Evolutionary conservation across 768 basidiomycete species (phyloP).

Genomic region (Termitomyces sp.): DNA sequence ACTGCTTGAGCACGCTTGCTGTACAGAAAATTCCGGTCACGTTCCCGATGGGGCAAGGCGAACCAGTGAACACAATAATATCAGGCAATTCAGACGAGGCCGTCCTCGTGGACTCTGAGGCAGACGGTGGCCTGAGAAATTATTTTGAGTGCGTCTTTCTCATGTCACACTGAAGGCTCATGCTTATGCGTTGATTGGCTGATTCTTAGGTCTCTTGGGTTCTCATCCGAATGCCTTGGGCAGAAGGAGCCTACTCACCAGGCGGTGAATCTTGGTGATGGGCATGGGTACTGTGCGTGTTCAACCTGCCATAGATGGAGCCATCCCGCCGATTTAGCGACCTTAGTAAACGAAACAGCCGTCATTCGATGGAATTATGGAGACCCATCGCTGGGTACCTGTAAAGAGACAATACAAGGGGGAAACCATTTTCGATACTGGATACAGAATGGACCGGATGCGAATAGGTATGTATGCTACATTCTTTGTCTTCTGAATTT

Average conservation of each 20-base stretch:
- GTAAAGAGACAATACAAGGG: conserved; percentile 79
- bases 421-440: conserved; percentile 90
- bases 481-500: not conserved
- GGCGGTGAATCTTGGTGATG: conserved; percentile 78
- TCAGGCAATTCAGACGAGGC: conserved; percentile 66
- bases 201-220: conserved; percentile 55
- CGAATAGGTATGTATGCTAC: conserved; percentile 50
- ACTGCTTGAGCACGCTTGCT: not conserved
- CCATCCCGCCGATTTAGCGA: not conserved
- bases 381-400: conserved; percentile 76
- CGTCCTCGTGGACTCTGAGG: conserved; percentile 56
- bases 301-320: not conserved
- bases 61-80: conserved; percentile 82
- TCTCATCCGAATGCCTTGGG: conserved; percentile 77
- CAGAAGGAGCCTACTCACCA: conserved; percentile 70
- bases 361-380: conserved; percentile 86
- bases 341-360: conserved; percentile 70
- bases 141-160: conserved; percentile 63
- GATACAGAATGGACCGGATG: conserved; percentile 64
- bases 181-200: not conserved
- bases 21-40: conserved; percentile 49
- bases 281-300: conserved; percentile 59
- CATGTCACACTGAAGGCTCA: not conserved
- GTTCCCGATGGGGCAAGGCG: conserved; percentile 69
- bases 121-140: conserved; percentile 72